Conservation (phyloP, 2,329 filamentous ascomycete genomes). For the Xylaria sp. region DNA sequence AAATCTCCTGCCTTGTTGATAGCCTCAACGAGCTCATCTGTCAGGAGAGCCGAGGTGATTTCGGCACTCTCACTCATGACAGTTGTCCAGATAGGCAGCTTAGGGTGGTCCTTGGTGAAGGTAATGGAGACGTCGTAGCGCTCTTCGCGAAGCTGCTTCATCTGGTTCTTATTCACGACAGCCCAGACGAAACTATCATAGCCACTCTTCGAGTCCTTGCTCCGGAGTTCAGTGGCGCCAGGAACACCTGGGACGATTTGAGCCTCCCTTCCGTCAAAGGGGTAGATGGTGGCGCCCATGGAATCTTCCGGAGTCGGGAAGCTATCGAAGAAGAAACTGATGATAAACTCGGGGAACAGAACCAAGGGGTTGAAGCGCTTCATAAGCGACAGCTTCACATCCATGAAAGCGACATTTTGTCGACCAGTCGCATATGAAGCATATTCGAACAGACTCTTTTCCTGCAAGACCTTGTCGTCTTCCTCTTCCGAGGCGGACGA, state of each 20-base stretch:
- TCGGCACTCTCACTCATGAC: conserved; percentile 98
- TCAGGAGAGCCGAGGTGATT: conserved; percentile 87
- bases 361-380: conserved; percentile 87
- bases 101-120: conserved; percentile 89
- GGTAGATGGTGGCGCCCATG: conserved; percentile 81
- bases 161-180: conserved; percentile 92
- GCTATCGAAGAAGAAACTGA: conserved; percentile 84
- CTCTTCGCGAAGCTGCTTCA: conserved; percentile 90
- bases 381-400: conserved; percentile 82
- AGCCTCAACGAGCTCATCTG: conserved; percentile 85
- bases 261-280: conserved; percentile 92
- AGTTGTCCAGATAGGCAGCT: conserved; percentile 89
- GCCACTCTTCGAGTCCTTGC: conserved; percentile 70
- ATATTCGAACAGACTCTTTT: conserved; percentile 90
- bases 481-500: conserved; percentile 60
- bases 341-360: conserved; percentile 69
- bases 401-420: conserved; percentile 91
- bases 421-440: conserved; percentile 88
- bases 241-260: conserved; percentile 75
- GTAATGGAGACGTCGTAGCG: conserved; percentile 96
- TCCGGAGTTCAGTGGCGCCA: conserved; percentile 66
- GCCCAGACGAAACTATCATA: conserved; percentile 96
- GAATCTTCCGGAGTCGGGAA: conserved; percentile 76
- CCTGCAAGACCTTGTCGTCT: conserved; percentile 75
- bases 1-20: conserved; percentile 80